Conservation (phyloP, 1,284 basidiomycete species). For the Meira nashicola region DNA sequence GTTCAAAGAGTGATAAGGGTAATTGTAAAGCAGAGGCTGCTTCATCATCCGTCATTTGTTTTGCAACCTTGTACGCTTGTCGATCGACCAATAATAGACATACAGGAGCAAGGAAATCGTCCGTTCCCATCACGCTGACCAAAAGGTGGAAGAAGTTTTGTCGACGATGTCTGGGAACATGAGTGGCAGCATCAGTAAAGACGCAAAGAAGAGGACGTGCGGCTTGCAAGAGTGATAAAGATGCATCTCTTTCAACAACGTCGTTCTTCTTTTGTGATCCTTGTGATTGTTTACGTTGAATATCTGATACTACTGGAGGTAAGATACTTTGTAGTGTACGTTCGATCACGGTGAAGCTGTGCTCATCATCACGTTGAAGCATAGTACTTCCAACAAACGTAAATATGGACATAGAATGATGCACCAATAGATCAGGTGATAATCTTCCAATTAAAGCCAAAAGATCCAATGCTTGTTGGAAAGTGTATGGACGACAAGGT, state of each 20-base stretch:
- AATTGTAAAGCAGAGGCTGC: constrained; percentile 60
- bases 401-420: constrained; percentile 97
- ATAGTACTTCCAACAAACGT: constrained; percentile 98
- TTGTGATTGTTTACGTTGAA: constrained; percentile 57
- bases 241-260: constrained; percentile 15
- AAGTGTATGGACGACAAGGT: constrained; percentile 86
- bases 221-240: constrained; percentile 43
- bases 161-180: constrained; percentile 80
- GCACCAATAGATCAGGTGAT: constrained; percentile 82
- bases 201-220: constrained; percentile 67
- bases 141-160: constrained; percentile 87
- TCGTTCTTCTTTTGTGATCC: constrained; percentile 16
- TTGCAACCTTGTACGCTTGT: constrained; percentile 66
- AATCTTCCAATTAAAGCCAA: constrained; percentile 78
- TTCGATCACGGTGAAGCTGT: constrained; percentile 90
- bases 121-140: constrained; percentile 74
- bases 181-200: constrained; percentile 79
- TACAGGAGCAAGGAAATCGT: constrained; percentile 76
- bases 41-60: constrained; percentile 57
- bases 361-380: constrained; percentile 90
- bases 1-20: constrained; percentile 60
- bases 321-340: constrained; percentile 91
- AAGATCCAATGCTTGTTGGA: constrained; percentile 85
- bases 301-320: constrained; percentile 78
- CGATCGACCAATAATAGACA: constrained; percentile 82